Conservation (phyloP, 768 basidiomycete species). For the Lentinula aciculospora region DNA sequence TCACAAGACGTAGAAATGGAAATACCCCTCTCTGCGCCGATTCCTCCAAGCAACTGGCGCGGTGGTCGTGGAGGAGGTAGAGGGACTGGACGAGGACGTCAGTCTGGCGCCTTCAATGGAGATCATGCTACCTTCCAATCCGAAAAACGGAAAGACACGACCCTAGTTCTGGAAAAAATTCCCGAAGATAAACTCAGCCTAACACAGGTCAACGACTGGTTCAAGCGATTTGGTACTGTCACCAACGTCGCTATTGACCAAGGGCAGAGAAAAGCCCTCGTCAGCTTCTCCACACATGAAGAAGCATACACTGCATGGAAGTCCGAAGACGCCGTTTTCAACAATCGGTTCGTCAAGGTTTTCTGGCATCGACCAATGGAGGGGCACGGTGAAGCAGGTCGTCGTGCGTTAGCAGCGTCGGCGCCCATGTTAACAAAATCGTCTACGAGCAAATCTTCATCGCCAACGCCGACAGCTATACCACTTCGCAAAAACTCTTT, state of each 20-base stretch:
- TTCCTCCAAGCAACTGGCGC: conserved; percentile 13
- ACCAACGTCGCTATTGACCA: conserved; percentile 88
- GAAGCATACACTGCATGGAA: conserved; percentile 91
- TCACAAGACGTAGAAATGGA: conserved; percentile 26
- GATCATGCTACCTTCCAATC: conserved; percentile 64
- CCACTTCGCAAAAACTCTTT: conserved; percentile 32
- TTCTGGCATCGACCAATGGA: conserved; percentile 95
- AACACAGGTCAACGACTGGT: conserved; percentile 79
- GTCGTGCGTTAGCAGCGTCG: conserved; percentile 75
- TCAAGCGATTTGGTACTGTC: conserved; percentile 87
- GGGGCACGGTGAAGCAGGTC: conserved; percentile 78
- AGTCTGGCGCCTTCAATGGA: conserved; percentile 55
- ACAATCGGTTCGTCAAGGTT: conserved; percentile 90
- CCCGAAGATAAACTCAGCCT: conserved; percentile 78
- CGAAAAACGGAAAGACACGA: conserved; percentile 66
- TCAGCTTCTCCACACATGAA: conserved; percentile 78
- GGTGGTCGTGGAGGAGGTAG: conserved; percentile 31
- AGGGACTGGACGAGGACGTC: conserved; percentile 39
- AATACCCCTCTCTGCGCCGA: conserved; percentile 19
- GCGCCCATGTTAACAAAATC: conserved; percentile 72
- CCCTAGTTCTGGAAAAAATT: conserved; percentile 91
- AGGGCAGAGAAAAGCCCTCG: conserved; percentile 70
- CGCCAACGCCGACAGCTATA: conserved; percentile 15
- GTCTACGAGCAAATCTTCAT: conserved; percentile 27
- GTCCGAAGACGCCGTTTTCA: conserved; percentile 91